Percentiles rank a stretch among this genome's conserved stretches.
Conservation (phyloP, 1,139 yeast species). For the Candida frijolesensis region DNA sequence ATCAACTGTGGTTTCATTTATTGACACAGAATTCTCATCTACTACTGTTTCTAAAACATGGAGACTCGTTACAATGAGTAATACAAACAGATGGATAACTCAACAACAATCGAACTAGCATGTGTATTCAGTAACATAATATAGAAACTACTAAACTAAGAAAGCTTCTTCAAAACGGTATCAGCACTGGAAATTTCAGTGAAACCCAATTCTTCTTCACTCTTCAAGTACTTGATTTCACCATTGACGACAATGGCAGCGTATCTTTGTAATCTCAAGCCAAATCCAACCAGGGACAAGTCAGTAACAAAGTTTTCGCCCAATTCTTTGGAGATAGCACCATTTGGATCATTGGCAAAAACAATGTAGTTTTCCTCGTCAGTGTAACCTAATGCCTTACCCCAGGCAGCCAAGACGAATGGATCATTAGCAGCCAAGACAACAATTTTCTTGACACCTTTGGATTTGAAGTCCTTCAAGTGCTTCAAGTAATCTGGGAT, state of each 20-base stretch:
- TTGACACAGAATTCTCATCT: too few species aligned
- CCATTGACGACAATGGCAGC: slow-evolving; percentile 61
- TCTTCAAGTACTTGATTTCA: slow-evolving; percentile 61
- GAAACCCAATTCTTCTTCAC: slow-evolving; percentile 61
- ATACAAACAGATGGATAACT: too few species aligned
- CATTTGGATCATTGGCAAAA: slow-evolving; percentile 76
- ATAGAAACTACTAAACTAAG: neutral
- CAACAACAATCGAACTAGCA: neutral
- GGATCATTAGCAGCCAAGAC: slow-evolving; percentile 82
- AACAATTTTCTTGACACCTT: slow-evolving; percentile 72
- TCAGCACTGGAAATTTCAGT: slow-evolving; percentile 62
- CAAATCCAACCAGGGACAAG: slow-evolving; percentile 58
- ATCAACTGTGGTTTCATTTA: too few species aligned
- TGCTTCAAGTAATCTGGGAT: slow-evolving; percentile 71
- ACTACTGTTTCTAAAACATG: too few species aligned
- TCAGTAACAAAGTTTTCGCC: slow-evolving; percentile 58
- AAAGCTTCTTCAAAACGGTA: slow-evolving; percentile 43
- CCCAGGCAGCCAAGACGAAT: slow-evolving; percentile 82
- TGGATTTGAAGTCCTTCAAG: slow-evolving; percentile 54
- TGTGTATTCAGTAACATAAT: neutral
- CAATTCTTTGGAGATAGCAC: slow-evolving; percentile 47
- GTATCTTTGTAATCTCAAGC: slow-evolving; percentile 6
- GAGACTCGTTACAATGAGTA: too few species aligned
- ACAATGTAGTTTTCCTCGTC: slow-evolving; percentile 51
- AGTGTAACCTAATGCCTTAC: slow-evolving; percentile 61